Evolutionary conservation across 345 rosid genomes (phyloP), one percentile per base, ranked within the genome.

Genomic region (Capsella bursapastoris): DNA sequence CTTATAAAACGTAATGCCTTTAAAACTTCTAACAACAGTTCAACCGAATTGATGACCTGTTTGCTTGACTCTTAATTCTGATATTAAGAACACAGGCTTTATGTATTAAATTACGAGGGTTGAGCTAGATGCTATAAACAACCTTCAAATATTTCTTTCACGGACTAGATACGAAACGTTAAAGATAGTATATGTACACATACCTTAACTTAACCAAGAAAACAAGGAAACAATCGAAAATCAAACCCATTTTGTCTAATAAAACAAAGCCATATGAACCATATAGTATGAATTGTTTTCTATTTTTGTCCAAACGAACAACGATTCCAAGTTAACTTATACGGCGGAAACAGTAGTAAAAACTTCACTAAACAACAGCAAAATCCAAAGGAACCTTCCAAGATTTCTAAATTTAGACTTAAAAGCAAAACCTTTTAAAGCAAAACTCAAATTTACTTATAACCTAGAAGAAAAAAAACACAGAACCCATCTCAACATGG

Each of bases 201-300:
- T 71, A 40, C 22, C 40, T 71, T 71, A 3, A 48, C 59, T 59
- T 40, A 51, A 56, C 59, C 41, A 72, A 51, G 43, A 40, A 38
- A 62, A 62, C 57, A 15, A 14, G 6, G 37, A 34, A 34, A 34
- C 2, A 22, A 34, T 34, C 37, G 3, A 41, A 63, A 63, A 12
- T 27, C 38, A 56, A 64, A n/a, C 13, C 49, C 48, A n/a, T 45
- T 22, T 64, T 55, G 16, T 7, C 15, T 37, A 9, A 32, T 6
- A 25, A 27, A 27, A 8, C 6, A 48, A 61, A 38, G 67, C 67
- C n/a, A 59, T 0, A 34, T 34, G 37, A 34, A 34, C 37, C 8
- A 1, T 6, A 34, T 6, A 34, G 37, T 34, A 34, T 34, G 37
- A 34, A 6, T 34, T 16, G 34, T 14, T 66, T 66, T 60, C 74